Percentiles rank a stretch among this genome's conserved stretches.
Conservation (phyloP, 2,329 filamentous ascomycete species). For the Xenosphaeropsis pyriputrescens region DNA sequence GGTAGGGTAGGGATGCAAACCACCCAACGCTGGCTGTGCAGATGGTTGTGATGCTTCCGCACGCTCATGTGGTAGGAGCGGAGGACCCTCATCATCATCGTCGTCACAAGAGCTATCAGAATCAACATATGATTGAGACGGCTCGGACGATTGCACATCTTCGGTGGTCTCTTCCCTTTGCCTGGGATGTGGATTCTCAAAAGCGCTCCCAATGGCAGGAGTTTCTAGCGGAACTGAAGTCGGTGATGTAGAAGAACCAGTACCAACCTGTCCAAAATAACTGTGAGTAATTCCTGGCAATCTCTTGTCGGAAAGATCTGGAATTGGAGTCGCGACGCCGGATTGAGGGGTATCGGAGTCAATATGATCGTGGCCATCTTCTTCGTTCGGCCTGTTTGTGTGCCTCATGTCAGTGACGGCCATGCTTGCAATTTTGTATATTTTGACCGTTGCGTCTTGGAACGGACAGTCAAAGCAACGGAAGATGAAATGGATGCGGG, state of each 20-base stretch:
- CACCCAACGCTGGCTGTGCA: constrained; percentile 8
- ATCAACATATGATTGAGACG: constrained; percentile 12
- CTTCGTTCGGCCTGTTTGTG: constrained; percentile 28
- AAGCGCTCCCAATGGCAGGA: constrained; percentile 9
- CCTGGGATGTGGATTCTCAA: constrained; percentile 8
- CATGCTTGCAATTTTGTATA: constrained; percentile 3
- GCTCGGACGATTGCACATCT: constrained; percentile 11
- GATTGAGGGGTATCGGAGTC: constrained; percentile 80
- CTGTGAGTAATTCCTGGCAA: constrained; percentile 86
- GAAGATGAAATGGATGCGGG: background rate
- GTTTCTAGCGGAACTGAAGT: constrained; percentile 16
- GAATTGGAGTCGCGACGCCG: constrained; percentile 82
- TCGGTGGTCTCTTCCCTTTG: constrained; percentile 9
- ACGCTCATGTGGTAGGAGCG: constrained; percentile 10
- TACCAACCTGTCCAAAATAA: constrained; percentile 99
- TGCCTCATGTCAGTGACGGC: constrained; percentile 10
- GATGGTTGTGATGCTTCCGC: constrained; percentile 10
- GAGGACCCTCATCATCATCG: constrained; percentile 10
- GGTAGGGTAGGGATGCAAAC: constrained; percentile 34
- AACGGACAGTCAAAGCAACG: background rate
- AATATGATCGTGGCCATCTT: constrained; percentile 62
- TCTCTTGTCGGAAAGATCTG: constrained; percentile 88
- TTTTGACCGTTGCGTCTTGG: background rate
- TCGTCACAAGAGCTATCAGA: constrained; percentile 8
- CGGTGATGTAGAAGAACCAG: constrained; percentile 43